Conservation (phyloP, 495 filamentous ascomycete species). For the Aspergillus diversus region DNA sequence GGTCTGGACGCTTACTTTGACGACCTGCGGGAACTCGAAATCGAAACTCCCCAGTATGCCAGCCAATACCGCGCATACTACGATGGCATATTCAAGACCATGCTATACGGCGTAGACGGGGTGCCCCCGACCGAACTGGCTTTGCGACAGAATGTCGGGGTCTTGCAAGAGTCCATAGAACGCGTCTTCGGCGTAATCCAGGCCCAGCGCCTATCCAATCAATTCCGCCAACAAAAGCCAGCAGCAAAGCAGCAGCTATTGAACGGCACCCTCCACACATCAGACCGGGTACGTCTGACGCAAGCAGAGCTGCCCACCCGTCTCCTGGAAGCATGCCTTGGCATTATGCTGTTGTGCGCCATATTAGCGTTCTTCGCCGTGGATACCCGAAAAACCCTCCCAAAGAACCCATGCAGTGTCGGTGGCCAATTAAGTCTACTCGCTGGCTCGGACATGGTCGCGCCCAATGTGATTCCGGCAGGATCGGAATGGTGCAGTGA, state of each 20-base stretch:
- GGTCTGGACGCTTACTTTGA: not conserved
- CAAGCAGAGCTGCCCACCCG: not conserved
- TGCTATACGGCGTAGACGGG: not conserved
- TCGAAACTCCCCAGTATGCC: not conserved
- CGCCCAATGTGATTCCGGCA: not conserved
- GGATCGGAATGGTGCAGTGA: not conserved
- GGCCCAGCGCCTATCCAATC: not conserved
- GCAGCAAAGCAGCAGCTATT: not conserved
- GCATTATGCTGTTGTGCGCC: not conserved
- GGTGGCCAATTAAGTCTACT: not conserved
- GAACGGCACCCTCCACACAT: not conserved
- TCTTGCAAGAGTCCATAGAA: not conserved
- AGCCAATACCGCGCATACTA: not conserved
- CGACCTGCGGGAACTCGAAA: not conserved
- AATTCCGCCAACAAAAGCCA: not conserved
- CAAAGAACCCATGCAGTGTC: slow-evolving; percentile 1
- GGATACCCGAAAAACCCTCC: not conserved
- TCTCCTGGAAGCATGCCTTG: not conserved
- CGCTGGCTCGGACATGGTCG: not conserved
- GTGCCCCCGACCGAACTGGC: not conserved
- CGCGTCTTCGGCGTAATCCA: not conserved
- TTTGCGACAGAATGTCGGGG: not conserved
- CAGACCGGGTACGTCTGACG: not conserved
- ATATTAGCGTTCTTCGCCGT: not conserved
- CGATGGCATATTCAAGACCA: not conserved